Percentiles rank a stretch among this genome's conserved stretches.
Conservation (phyloP, 2,329 filamentous ascomycete species). For the Gyromitra esculenta region DNA sequence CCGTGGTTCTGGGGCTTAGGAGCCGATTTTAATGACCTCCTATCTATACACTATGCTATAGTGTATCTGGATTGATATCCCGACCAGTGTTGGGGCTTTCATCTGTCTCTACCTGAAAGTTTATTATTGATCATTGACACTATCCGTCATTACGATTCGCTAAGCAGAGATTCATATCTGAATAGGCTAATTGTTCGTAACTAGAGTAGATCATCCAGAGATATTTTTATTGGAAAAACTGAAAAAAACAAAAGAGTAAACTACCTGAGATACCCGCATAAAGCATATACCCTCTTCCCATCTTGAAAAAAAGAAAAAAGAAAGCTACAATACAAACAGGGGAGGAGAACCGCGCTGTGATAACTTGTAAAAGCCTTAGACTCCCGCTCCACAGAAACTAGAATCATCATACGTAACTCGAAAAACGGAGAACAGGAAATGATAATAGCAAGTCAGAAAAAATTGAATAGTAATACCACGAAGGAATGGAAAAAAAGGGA, state of each 20-base stretch:
- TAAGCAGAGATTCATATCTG: background rate
- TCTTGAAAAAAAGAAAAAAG: background rate
- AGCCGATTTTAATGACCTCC: background rate
- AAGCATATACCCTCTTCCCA: background rate
- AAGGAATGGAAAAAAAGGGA: background rate
- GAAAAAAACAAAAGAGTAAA: background rate
- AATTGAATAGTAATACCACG: background rate
- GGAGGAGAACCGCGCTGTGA: conserved; percentile 11
- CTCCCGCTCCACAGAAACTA: conserved; percentile 15
- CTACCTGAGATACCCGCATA: background rate
- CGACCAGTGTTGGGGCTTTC: background rate
- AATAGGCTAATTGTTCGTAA: no score
- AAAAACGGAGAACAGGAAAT: conserved; percentile 7
- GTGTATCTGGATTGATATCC: no score
- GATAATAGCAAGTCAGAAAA: background rate
- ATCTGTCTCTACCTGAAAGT: background rate
- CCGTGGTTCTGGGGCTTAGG: no score
- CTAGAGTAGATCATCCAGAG: background rate
- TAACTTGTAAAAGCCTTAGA: conserved; percentile 11
- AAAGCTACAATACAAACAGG: background rate
- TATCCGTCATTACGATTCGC: background rate
- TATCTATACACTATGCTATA: background rate
- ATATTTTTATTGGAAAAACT: background rate
- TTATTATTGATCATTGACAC: background rate
- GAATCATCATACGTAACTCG: conserved; percentile 21